Evolutionary conservation across 352 stramenopile genomes (phyloP).

Genomic region (Plasmopara muralis): DNA sequence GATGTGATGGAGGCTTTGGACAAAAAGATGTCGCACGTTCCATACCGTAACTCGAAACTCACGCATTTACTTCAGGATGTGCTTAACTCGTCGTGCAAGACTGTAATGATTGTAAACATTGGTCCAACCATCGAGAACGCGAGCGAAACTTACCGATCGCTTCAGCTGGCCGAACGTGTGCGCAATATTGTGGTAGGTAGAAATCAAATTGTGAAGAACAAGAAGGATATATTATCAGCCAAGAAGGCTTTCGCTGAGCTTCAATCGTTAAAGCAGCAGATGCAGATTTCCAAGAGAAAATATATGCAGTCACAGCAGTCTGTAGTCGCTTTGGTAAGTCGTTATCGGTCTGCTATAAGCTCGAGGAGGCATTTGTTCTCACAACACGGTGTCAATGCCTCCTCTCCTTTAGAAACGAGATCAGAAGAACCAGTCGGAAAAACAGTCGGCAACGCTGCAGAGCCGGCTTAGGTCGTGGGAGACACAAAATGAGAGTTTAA

Average conservation of each 20-base stretch:
- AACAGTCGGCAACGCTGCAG: conserved; percentile 67
- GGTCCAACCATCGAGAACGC: conserved; percentile 75
- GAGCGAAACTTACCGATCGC: conserved; percentile 81
- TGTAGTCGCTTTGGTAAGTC: conserved; percentile 85
- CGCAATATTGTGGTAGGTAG: conserved; percentile 72
- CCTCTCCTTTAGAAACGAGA: conserved; percentile 80
- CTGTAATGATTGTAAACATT: conserved; percentile 92
- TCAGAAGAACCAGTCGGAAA: conserved; percentile 89
- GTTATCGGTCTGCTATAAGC: conserved; percentile 29
- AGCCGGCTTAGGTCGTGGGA: conserved; percentile 79
- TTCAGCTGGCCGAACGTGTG: conserved; percentile 83
- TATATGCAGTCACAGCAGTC: conserved; percentile 86
- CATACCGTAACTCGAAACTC: conserved; percentile 97
- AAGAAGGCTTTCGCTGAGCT: conserved; percentile 93
- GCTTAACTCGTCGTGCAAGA: conserved; percentile 87
- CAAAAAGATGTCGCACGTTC: conserved; percentile 89
- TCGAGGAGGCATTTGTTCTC: conserved; percentile 28
- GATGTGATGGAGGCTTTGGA: conserved; percentile 91
- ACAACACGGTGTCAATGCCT: conserved; percentile 30
- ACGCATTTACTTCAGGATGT: conserved; percentile 96
- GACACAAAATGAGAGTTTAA: conserved; percentile 50
- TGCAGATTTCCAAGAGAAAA: conserved; percentile 82
- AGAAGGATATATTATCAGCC: conserved; percentile 80
- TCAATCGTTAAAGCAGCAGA: conserved; percentile 90
- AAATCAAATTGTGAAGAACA: conserved; percentile 80